phyloP scores from a whole-genome alignment of 2,329 filamentous ascomycete species.

The Colletotrichum camelliae region DNA sequence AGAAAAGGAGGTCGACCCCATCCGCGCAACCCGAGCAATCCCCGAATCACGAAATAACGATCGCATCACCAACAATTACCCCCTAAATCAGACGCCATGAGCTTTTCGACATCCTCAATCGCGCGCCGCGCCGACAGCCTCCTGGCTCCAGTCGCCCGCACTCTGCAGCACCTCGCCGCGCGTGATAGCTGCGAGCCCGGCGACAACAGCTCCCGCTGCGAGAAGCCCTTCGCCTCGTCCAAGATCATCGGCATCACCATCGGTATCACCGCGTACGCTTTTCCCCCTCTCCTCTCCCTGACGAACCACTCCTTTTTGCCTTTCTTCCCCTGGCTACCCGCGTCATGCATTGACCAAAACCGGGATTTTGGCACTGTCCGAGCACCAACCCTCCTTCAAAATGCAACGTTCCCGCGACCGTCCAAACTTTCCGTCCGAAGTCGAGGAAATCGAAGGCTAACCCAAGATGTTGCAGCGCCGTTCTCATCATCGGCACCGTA shows the following conservation, averaged over 20 bases:
- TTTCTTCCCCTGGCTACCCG: background rate
- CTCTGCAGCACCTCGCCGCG: background rate
- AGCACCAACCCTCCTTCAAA: background rate
- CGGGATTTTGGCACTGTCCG: background rate
- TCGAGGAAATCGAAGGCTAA: background rate
- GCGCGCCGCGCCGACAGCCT: background rate
- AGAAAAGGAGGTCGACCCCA: background rate
- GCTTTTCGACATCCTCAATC: background rate
- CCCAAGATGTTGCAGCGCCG: background rate
- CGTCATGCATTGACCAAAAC: background rate
- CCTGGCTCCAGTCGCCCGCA: conserved; percentile 2
- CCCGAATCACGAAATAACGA: background rate
- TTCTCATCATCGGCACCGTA: background rate
- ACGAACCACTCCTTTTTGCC: background rate
- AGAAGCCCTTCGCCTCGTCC: conserved; percentile 9
- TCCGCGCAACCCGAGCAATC: background rate
- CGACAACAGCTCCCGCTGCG: conserved; percentile 5
- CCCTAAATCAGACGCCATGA: background rate
- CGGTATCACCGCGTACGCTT: conserved; percentile 10
- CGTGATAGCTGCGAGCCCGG: conserved; percentile 6
- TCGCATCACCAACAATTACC: background rate
- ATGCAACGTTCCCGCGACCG: background rate
- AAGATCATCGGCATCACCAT: conserved; percentile 14
- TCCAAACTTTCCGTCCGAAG: background rate
- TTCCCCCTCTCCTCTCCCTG: background rate